Evolutionary conservation across 768 basidiomycete genomes (phyloP), one percentile per base, ranked within the genome.

Genomic region (Pilatotrama ljubarskyi): DNA sequence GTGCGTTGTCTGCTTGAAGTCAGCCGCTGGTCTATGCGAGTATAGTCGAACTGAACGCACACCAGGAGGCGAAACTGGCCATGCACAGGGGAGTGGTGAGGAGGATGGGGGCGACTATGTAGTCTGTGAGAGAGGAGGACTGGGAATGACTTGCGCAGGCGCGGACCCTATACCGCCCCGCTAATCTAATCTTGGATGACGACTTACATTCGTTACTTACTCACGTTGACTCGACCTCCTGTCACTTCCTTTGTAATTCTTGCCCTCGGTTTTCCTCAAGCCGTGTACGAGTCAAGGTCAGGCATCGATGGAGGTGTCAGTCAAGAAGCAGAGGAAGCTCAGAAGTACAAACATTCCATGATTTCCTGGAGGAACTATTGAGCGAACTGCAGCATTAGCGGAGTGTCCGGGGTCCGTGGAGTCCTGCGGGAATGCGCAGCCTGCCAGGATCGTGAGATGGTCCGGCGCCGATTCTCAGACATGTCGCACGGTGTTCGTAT

Each of bases 1-100:
- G 84, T 51, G 72, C 74, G 29, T 78, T 73, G 73, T 86, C 79
- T 78, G 56, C 14, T 36, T 36, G 36, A 10, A 9, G 62, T 64
- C 58, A 64, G 55, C 59, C 56, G 41, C 51, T 44, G n/a, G n/a
- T n/a, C n/a, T n/a, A n/a, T n/a, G n/a, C n/a, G n/a, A n/a, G n/a
- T n/a, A n/a, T n/a, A n/a, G n/a, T n/a, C n/a, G n/a, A n/a, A n/a
- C n/a, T n/a, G n/a, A n/a, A n/a, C 77, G 69, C 72, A 78, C 77
- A 76, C 77, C 76, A 77, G 52, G 67, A 57, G 36, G 74, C 65
- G 51, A 76, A 59, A 56, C 68, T 70, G 58, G 67, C 56, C 68
- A 70, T 70, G 22, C 54, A 51, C 53, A 29, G 56, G 51, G 47
- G 50, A 55, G 20, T 50, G 25, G 55, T 15, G 52, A 51, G 46